phyloP scores from a whole-genome alignment of 2,329 filamentous ascomycete species.

The Nigrospora oryzae region DNA sequence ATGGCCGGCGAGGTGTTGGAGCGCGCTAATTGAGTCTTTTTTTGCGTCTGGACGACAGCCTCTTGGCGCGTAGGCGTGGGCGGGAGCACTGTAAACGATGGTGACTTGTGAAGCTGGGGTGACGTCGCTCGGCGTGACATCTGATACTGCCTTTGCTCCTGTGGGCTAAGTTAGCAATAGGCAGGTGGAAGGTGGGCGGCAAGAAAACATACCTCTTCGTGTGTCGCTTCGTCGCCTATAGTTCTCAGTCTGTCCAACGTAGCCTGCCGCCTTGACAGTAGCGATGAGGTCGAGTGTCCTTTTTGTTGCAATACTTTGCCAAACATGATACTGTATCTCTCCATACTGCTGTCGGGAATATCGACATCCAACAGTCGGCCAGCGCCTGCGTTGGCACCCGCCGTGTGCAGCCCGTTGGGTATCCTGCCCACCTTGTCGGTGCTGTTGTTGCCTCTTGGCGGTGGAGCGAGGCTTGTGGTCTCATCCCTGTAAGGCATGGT shows the following conservation, averaged over 20 bases:
- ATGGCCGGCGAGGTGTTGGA: constrained; percentile 48
- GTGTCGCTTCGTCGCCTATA: neutral
- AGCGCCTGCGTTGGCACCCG: neutral
- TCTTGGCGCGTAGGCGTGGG: constrained; percentile 18
- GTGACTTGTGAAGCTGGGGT: constrained; percentile 27
- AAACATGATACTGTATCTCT: constrained; percentile 94
- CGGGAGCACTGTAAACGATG: constrained; percentile 37
- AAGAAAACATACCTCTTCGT: neutral
- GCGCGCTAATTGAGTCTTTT: constrained; percentile 23
- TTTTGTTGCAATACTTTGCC: constrained; percentile 54
- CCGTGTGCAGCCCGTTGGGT: constrained; percentile 11
- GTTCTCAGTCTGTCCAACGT: constrained; percentile 44
- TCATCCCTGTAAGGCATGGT: constrained; percentile 25
- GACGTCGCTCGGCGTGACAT: constrained; percentile 36
- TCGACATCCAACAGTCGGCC: constrained; percentile 57
- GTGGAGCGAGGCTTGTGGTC: neutral
- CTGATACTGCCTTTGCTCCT: constrained; percentile 8
- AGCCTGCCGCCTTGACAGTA: constrained; percentile 50
- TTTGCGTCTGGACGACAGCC: constrained; percentile 3
- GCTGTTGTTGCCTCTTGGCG: constrained; percentile 5
- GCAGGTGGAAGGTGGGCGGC: neutral
- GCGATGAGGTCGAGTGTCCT: constrained; percentile 23
- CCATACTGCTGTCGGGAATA: constrained; percentile 73
- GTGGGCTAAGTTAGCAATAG: neutral
- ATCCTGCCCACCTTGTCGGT: constrained; percentile 4